Evolutionary conservation across 177 flowering plant species (phyloP), one percentile per base, ranked within the genome.

Genomic region (Tripterygium wilfordii): DNA sequence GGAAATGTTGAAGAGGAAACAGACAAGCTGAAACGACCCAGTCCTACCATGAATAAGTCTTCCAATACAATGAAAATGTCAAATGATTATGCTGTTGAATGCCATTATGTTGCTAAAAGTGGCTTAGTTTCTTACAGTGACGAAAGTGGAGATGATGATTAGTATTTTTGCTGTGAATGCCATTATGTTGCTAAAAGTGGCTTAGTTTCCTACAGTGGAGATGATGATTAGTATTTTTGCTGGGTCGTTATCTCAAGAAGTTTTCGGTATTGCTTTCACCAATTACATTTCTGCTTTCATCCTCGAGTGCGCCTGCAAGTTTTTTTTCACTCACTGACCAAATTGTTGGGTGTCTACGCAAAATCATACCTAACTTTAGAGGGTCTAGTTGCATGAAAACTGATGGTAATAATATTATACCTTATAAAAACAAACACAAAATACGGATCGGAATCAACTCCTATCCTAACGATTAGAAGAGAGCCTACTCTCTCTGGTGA

Each of bases 81-180:
- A 0, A 45, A 42, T 29, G 55, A 41, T 44, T 57, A 45, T 53
- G 35, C 10, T 31, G 28, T 48, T 8, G 45, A 66, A 37, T 31
- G 54, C n/a, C 42, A 29, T 54, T 48, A 49, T 35, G 32, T 57
- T 38, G 42, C 32, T 25, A 58, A 33, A 22, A 45, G 48, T 13
- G 63, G 78, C 55, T 64, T 89, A 29, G 95, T 86, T 47, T 82
- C 84, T 21, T 86, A 89, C 53, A 78, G 95, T 67, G 97, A 86
- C 63, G 97, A 78, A 58, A 89, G 97, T 69, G 97, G 83, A 17
- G 85, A 79, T 8, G 94, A 85, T 45, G 74, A 68, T 42, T 45
- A 24, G 43, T 16, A 39, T 13, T 40, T 41, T 26, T 21, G 17
- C 20, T 28, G 16, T 8, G 45, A 66, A 37, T 31, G 54, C n/a